Conservation (phyloP, 1,139 yeast species). For the Nakaseomyces nivariensis region DNA sequence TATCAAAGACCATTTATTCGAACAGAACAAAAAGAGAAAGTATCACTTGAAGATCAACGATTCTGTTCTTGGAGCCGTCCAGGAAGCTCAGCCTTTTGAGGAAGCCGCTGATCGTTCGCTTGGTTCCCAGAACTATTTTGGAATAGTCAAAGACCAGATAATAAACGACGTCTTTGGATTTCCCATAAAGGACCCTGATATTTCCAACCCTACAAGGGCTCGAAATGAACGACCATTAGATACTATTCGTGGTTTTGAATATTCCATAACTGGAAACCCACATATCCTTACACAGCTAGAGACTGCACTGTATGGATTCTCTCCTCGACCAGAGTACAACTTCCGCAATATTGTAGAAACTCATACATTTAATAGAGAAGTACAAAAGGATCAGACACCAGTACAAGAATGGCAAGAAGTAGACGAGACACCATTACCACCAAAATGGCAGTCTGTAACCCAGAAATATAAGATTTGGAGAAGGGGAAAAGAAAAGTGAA, state of each 20-base stretch:
- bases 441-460: not conserved
- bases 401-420: not conserved
- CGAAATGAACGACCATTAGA: constrained; percentile 94
- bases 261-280: constrained; percentile 81
- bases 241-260: constrained; percentile 86
- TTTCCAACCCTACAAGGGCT: constrained; percentile 83
- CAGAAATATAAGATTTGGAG: no score
- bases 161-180: constrained; percentile 75
- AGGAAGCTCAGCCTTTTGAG: constrained; percentile 93
- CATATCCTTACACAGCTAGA: constrained; percentile 72
- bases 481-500: no score
- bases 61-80: constrained; percentile 83
- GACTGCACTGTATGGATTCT: constrained; percentile 69
- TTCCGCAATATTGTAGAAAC: constrained; percentile 24
- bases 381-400: not conserved
- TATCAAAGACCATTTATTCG: constrained; percentile 33
- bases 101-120: constrained; percentile 38
- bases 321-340: constrained; percentile 41
- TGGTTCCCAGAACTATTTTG: constrained; percentile 13
- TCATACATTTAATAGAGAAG: constrained; percentile 17
- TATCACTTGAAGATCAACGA: constrained; percentile 45
- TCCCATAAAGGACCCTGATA: constrained; percentile 63
- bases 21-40: not conserved
- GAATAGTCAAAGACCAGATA: constrained; percentile 30
- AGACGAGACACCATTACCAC: not conserved